A percentile compares a stretch with the other conserved stretches of the same genome.
Conservation (phyloP, 2,329 filamentous ascomycete genomes). For the Aspergillus ibericus region DNA sequence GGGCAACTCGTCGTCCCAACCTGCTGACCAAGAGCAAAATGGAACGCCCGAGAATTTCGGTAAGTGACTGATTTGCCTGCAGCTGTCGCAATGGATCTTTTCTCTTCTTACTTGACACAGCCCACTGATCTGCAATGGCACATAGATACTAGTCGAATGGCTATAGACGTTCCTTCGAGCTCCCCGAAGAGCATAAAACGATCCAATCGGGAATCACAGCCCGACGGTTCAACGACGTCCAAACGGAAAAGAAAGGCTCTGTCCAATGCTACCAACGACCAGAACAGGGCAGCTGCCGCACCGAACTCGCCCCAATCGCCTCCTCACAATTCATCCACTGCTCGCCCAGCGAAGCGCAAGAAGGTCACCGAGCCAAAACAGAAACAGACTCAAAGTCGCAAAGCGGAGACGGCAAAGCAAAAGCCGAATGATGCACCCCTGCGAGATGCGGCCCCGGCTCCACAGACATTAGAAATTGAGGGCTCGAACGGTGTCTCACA, state of each 20-base stretch:
- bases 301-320: not conserved
- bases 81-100: too few relatives aligned
- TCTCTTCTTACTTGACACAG: too few relatives aligned
- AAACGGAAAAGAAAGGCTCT: slow-evolving; percentile 18
- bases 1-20: slow-evolving; percentile 24
- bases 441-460: not conserved
- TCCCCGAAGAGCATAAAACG: not conserved
- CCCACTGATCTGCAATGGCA: too few relatives aligned
- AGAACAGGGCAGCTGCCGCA: not conserved
- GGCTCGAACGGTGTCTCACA: not conserved
- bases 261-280: not conserved
- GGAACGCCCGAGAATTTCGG: not conserved
- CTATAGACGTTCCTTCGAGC: not conserved
- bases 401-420: slow-evolving; percentile 5
- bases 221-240: not conserved
- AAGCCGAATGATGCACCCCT: not conserved
- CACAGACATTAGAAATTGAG: not conserved
- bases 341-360: slow-evolving; percentile 30
- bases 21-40: slow-evolving; percentile 1
- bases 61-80: not conserved
- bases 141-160: not conserved
- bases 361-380: slow-evolving; percentile 18
- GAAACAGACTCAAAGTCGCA: slow-evolving; percentile 15
- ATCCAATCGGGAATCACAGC: not conserved
- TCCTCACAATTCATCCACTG: slow-evolving; percentile 5